Evolutionary conservation across 495 filamentous ascomycete species (phyloP).

Genomic region (Xylaria flabelliformis): DNA sequence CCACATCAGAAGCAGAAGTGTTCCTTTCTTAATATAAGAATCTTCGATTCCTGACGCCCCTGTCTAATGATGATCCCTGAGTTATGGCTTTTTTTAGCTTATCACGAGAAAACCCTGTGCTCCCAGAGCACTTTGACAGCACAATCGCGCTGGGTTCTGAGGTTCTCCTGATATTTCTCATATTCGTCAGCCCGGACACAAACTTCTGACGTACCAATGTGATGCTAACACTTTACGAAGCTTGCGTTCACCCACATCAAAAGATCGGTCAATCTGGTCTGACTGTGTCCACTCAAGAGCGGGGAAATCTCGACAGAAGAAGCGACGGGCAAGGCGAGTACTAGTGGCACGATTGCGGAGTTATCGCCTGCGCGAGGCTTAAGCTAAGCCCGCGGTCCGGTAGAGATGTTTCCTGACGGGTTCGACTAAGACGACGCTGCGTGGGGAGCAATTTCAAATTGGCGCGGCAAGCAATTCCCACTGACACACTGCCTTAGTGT

Average conservation of each 20-base stretch:
- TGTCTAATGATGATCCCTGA: not conserved
- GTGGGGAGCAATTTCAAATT: slow-evolving; percentile 13
- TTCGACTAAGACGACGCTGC: slow-evolving; percentile 7
- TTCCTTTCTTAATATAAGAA: not conserved
- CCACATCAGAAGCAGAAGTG: not conserved
- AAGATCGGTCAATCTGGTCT: slow-evolving; percentile 12
- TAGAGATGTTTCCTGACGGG: slow-evolving; percentile 1
- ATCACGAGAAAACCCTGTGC: not conserved
- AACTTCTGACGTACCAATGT: not conserved
- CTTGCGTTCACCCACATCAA: slow-evolving; percentile 10
- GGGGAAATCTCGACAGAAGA: slow-evolving; percentile 3
- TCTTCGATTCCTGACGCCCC: not conserved
- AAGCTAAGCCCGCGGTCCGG: slow-evolving; percentile 1
- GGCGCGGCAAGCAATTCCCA: not conserved
- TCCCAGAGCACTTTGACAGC: not conserved
- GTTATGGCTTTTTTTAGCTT: not conserved
- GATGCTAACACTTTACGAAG: slow-evolving; percentile 8
- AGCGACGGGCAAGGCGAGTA: not conserved
- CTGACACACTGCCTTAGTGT: slow-evolving; percentile 17
- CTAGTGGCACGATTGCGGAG: slow-evolving; percentile 4
- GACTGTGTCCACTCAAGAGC: slow-evolving; percentile 8
- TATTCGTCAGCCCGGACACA: not conserved
- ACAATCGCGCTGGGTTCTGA: not conserved
- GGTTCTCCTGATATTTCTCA: not conserved
- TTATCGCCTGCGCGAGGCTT: not conserved